Base-by-base conservation (phyloP, 164 flowering plant species). In the Vitis rotundifolia region DNA sequence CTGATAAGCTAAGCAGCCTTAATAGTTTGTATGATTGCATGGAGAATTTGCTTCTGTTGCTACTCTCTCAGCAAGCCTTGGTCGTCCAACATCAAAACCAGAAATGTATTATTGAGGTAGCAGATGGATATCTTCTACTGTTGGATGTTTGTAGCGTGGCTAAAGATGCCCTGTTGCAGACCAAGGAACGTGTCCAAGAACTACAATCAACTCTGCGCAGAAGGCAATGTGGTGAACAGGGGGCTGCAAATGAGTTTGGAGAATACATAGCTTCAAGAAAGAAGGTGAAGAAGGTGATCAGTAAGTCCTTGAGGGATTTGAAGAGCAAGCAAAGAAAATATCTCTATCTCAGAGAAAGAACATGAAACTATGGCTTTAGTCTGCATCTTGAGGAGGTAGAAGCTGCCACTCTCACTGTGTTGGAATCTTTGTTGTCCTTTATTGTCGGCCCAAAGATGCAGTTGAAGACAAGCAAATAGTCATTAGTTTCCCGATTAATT, bases 121-220 rank as follows among this genome's bases (percentile, higher is more conserved):
- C 76, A 49, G 71, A 78, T 70, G 83, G 81, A 60, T 81, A 81
- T 66, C 74, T 83, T 9, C 60, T 63, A 75, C 53, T 75, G 14
- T 60, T 74, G 62, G 78, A 78, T 44, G 12, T 61, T 6, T 70
- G 77, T 3, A 55, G 44, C 29, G 31, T 29, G 11, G 67, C 67
- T 1, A 69, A 59, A 29, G 76, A 79, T 57, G 71, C 61, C 16
- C 49, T 76, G 26, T n/a, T 37, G 14, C 74, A 51, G 66, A 69
- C 51, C 2, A 75, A 70, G 64, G 77, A 73, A 57, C 19, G 61
- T 50, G 50, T 53, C 8, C 79, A 64, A 15, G 60, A 75, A 44
- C 59, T 79, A 5, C 64, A 70, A 63, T 73, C 80, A 57, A 60
- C 50, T 28, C 8, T 75, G 22, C 61, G 72, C 18, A 75, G 76